phyloP scores from a whole-genome alignment of 176 grass and related monocot species.

The Phyllostachys edulis region DNA sequence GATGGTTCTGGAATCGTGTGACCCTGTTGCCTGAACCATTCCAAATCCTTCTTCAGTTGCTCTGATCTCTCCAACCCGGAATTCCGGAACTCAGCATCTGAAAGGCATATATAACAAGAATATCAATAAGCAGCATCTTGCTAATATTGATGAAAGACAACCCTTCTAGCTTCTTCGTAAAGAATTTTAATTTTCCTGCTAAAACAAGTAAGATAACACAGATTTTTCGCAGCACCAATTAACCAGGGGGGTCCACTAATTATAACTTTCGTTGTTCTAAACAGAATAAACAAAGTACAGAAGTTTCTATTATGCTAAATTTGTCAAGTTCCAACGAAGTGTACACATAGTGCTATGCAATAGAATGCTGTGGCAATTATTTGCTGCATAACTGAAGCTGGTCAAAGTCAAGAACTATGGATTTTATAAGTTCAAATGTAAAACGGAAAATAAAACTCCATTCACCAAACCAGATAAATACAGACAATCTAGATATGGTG shows the following conservation, averaged over 20 bases:
- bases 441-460: background rate
- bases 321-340: background rate
- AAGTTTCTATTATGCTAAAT: background rate
- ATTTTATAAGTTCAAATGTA: background rate
- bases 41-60: constrained; percentile 76
- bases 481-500: background rate
- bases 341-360: background rate
- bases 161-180: background rate
- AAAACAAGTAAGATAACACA: background rate
- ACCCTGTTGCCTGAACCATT: constrained; percentile 83
- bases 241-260: background rate
- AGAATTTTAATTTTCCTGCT: background rate
- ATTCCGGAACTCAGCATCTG: constrained; percentile 82
- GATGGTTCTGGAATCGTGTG: constrained; percentile 79
- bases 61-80: constrained; percentile 95
- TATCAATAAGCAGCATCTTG: constrained; percentile 8
- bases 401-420: background rate
- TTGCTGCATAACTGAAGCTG: background rate
- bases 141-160: background rate
- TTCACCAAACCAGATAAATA: background rate
- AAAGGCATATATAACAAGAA: constrained; percentile 19
- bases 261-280: background rate
- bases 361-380: no score
- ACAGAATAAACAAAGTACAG: background rate
- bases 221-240: background rate